A percentile compares a stretch with the other conserved stretches of the same genome.
Evolutionary conservation across 108 stramenopile genomes (phyloP).

Genomic region (Phaeodactylum tricornutum): DNA sequence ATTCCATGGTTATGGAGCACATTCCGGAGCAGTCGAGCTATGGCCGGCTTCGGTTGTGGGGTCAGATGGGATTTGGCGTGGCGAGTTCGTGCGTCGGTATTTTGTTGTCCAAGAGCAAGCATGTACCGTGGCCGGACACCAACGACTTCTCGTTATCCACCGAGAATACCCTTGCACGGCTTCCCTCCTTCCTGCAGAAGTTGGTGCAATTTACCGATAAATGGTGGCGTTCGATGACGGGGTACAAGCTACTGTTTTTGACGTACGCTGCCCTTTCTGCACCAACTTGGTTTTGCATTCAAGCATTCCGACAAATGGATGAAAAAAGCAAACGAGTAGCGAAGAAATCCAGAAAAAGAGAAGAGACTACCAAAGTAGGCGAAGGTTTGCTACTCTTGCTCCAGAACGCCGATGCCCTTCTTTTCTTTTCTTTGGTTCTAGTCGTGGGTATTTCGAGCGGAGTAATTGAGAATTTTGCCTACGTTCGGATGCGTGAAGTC

Average conservation of each 20-base stretch:
- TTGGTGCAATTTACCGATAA: conserved; percentile 8
- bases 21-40: conserved; percentile 63
- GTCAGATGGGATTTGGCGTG: conserved; percentile 92
- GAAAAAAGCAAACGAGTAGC: conserved; percentile 7
- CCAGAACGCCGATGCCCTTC: conserved; percentile 75
- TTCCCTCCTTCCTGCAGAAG: conserved; percentile 1
- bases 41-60: conserved; percentile 87
- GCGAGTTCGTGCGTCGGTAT: conserved; percentile 64
- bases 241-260: conserved; percentile 67
- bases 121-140: conserved; percentile 10
- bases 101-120: conserved; percentile 23
- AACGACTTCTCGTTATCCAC: not conserved
- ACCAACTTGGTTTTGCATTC: conserved; percentile 60
- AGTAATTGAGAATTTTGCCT: conserved; percentile 95
- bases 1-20: conserved; percentile 79
- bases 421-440: conserved; percentile 84
- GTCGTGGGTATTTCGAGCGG: conserved; percentile 85
- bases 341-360: not conserved
- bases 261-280: conserved; percentile 57
- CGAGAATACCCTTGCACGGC: not conserved
- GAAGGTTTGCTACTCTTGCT: conserved; percentile 62
- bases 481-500: conserved; percentile 86
- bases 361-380: conserved; percentile 23
- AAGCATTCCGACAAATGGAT: conserved; percentile 43
- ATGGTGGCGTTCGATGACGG: conserved; percentile 45